Base-by-base conservation (phyloP, 768 basidiomycete species). In the Russula compacta region DNA sequence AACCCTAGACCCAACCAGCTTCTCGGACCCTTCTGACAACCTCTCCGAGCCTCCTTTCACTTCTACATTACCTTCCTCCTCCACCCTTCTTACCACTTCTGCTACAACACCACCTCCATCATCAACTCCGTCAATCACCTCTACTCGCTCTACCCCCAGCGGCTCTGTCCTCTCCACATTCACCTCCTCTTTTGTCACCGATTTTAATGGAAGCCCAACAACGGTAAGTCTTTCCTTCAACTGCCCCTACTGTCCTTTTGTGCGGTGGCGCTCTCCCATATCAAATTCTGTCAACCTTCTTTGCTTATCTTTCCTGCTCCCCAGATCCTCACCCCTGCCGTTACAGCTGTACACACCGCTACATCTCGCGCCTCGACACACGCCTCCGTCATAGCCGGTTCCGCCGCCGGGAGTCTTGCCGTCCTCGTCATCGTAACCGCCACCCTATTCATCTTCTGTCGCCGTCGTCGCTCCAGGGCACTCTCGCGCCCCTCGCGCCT, bases 301-400 rank as follows among this genome's bases (percentile, higher is more conserved):
- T 29, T 29, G 17, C 21, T 42, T 11, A 17, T 52, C 21, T 52
- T 17, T 32, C 15, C 21, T 12, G 24, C 24, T 6, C 19, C 32
- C 51, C 42, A 66, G 65, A 29, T 64, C 5, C 42, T 52, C 19
- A 64, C 59, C 5, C 65, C 65, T 8, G 52, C 64, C 56, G 56
- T 61, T 24, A 66, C 65, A 2, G 3, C 62, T 1, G 38, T 66
- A 11, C 48, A 36, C 24, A 19, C n/a, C 1, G 33, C 55, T 6
- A 4, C 49, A 0, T 24, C 46, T 11, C 0, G 0, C 24, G 3
- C 24, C 24, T 61, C 66, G n/a, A 2, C 56, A 0, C 66, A 57
- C 14, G 49, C 57, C 8, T 32, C 43, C 36, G 11, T 65, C 24
- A 65, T 66, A 24, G 50, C 50, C 0, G 66, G 63, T 10, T 58